A percentile compares a stretch with the other conserved stretches of the same genome.
phyloP scores from a whole-genome alignment of 257 asterid species.

The Scutellaria minor region DNA sequence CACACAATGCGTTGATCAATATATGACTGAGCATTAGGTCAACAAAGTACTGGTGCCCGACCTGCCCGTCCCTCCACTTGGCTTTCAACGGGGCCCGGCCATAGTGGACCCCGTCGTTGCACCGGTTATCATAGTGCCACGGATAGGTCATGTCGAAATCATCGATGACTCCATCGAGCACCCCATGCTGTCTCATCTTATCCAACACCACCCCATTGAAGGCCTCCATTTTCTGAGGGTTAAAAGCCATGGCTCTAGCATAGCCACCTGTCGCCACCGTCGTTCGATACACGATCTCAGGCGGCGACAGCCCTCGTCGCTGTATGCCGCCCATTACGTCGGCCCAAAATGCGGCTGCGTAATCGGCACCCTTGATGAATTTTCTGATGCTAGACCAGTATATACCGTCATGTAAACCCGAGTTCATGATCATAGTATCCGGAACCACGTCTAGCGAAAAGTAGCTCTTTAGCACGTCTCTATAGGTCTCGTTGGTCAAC shows the following conservation, averaged over 20 bases:
- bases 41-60: conserved; percentile 91
- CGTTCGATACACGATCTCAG: conserved; percentile 73
- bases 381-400: conserved; percentile 59
- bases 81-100: conserved; percentile 76
- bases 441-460: conserved; percentile 59
- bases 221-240: conserved; percentile 90
- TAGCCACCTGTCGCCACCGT: conserved; percentile 78
- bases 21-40: conserved; percentile 90
- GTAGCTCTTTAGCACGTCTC: conserved; percentile 53
- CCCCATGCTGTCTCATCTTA: conserved; percentile 56
- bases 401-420: conserved; percentile 88
- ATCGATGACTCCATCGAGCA: conserved; percentile 59
- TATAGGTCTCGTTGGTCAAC: conserved; percentile 44
- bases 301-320: conserved; percentile 46
- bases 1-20: conserved; percentile 58
- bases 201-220: conserved; percentile 84
- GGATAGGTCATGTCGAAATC: conserved; percentile 89
- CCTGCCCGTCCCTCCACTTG: conserved; percentile 76
- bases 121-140: conserved; percentile 88
- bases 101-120: conserved; percentile 88
- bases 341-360: conserved; percentile 75
- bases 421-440: conserved; percentile 79
- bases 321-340: conserved; percentile 53
- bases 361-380: conserved; percentile 63
- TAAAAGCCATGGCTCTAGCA: conserved; percentile 62